Base-by-base conservation (phyloP, 2,329 filamentous ascomycete genomes). In the Fusarium sp. region DNA sequence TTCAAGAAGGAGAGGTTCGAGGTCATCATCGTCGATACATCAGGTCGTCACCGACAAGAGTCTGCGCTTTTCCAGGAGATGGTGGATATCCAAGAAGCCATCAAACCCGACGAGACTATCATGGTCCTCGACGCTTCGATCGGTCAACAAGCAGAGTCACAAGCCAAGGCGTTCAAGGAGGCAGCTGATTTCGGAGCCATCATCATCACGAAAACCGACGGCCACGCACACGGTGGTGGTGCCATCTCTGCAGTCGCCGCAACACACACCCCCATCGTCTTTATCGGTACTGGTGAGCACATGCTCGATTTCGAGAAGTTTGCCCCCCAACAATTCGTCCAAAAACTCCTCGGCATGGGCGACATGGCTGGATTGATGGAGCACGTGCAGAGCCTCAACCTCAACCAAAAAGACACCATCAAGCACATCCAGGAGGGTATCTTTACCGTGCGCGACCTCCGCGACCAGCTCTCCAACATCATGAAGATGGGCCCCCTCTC, bases 401-500 rank as follows among this genome's bases (percentile, higher is more conserved):
- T 98, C 55, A 95, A 98, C 82, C 96, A 98, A 75, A 98, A 99
- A 83, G 95, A 98, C 78, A 98, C 96, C 7, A 98, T 99, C 88
- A 99, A 99, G 86, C 95, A 99, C 84, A 97, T 99, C 74, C 93
- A 94, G 11, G 95, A 98, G 79, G 96, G 96, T 62, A 95, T 98
- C 72, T 99, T 98, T 82, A 97, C 96, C 0, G 89, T 99, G 38
- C 92, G 96, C 61, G 96, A 99, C 80, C 88, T 99, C 74, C 91
- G 96, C 25, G 96, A 99, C 80, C 97, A 99, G 80, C 90, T 99
- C 18, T 93, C 92, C 65, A 98, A 98, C 78, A 98, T 99, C 79
- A 98, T 98, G 94, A 99, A 99, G 85, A 98, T 99, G 96, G 96
- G 96, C 0, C 96, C 96, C 0, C 84, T 99, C 3, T 97, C 93